Base-by-base conservation (phyloP, 1,284 basidiomycete species). In the Anthracocystis walkeri region DNA sequence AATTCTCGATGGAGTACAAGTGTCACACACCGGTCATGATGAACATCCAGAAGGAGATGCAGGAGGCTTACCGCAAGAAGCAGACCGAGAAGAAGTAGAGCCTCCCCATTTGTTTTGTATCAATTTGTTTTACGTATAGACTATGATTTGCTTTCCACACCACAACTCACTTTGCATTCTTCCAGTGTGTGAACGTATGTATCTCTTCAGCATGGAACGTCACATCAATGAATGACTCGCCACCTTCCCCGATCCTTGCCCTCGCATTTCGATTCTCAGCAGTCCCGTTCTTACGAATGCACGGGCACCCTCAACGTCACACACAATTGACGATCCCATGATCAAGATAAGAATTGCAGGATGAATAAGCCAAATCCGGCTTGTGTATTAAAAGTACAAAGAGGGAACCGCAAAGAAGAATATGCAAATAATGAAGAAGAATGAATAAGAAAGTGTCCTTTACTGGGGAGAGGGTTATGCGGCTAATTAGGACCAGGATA, bases 1-100 rank as follows among this genome's bases (percentile, higher is more conserved):
- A 85, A 63, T 80, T 80, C 62, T 93, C 92, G 74, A 97, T 97
- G 95, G 94, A 96, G 86, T 97, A 96, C 87, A 93, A 78, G 59
- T 78, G 69, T 61, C 93, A 97, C 84, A 87, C 90, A 84, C 92
- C 94, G 14, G 95, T 97, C n/a, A 87, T 97, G 81, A 92, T 93
- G 21, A 91, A 92, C 81, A 87, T 95, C 11, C 95, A 97, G 86
- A 91, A 89, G 82, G 93, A 95, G 64, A 90, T 94, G 86, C 90
- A 91, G 45, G 89, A 88, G 46, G 81, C 77, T 14, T 84, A 83
- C 62, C 60, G 61, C 41, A 83, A 83, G 72, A 83, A 75, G 66
- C 44, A 69, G 59, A 59, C 58, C 56, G 72, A 75, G 60, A 75
- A 75, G 63, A 75, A 75, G 63, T 75, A 20, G 49, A 50, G 41